phyloP scores from a whole-genome alignment of 352 stramenopile species.

The Phytophthora ramorum region DNA sequence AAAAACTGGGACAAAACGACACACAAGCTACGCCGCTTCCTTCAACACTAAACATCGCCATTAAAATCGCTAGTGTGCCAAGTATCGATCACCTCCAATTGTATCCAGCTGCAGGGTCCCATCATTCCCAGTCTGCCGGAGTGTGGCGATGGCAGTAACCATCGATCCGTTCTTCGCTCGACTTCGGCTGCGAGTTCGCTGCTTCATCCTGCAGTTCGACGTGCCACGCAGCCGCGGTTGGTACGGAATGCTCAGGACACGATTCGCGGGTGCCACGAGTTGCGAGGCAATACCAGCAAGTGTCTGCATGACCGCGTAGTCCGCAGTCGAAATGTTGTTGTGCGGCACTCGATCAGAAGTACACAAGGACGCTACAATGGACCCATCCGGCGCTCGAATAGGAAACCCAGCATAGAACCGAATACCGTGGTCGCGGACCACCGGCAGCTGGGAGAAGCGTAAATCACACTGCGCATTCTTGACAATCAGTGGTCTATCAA shows the following conservation, averaged over 20 bases:
- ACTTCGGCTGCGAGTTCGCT: conserved; percentile 8
- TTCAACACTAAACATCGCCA: no score
- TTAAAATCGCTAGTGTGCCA: no score
- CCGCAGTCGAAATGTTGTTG: conserved; percentile 60
- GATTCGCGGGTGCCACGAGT: background rate
- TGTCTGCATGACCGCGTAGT: conserved; percentile 65
- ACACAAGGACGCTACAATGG: conserved; percentile 59
- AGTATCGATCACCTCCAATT: conserved; percentile 1
- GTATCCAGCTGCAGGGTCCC: conserved; percentile 3
- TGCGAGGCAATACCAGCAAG: background rate
- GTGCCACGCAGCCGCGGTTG: conserved; percentile 25
- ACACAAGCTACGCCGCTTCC: no score
- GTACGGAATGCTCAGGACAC: conserved; percentile 24
- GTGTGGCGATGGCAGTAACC: background rate
- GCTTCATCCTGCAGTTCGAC: conserved; percentile 25
- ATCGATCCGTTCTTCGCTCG: conserved; percentile 7
- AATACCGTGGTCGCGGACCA: conserved; percentile 45
- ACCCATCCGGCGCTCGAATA: conserved; percentile 52
- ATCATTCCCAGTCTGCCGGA: background rate
- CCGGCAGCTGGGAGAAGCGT: conserved; percentile 61
- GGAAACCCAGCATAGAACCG: conserved; percentile 76
- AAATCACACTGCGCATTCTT: conserved; percentile 67
- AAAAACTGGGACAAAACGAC: no score
- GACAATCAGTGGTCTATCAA: conserved; percentile 57
- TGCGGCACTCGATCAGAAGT: conserved; percentile 51